phyloP scores from a whole-genome alignment of 2,329 filamentous ascomycete species.

The Cadophora gregata region DNA sequence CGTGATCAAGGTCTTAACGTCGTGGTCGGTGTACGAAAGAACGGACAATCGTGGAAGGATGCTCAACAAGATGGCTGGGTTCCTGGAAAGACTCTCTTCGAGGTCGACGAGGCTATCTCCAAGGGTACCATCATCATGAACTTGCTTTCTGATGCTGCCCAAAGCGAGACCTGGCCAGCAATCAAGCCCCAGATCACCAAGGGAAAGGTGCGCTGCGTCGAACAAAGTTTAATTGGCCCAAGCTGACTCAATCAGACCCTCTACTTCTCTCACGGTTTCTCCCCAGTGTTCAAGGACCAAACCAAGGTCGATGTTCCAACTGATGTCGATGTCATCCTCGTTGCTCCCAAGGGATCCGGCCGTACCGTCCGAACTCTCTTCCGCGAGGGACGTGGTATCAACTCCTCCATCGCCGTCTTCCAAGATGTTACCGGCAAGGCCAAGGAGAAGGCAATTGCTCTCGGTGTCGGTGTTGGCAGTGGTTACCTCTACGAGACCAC shows the following conservation, averaged over 20 bases:
- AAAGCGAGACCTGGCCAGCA: constrained; percentile 97
- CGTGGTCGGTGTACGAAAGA: constrained; percentile 98
- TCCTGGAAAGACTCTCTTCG: constrained; percentile 97
- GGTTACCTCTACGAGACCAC: constrained; percentile 99
- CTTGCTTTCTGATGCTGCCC: constrained; percentile 95
- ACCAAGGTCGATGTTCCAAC: constrained; percentile 97
- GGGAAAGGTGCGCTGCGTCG: constrained; percentile 77
- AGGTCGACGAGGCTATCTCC: constrained; percentile 94
- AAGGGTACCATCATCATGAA: constrained; percentile 98
- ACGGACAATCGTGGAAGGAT: constrained; percentile 98
- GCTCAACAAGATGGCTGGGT: constrained; percentile 97
- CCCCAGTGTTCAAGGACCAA: constrained; percentile 98
- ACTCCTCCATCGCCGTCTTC: constrained; percentile 98
- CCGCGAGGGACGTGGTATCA: constrained; percentile 99
- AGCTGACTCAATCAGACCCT: constrained; percentile 70
- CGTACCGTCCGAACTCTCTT: constrained; percentile 98
- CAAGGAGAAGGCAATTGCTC: constrained; percentile 95
- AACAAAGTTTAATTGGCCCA: constrained; percentile 13
- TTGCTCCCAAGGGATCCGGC: constrained; percentile 98
- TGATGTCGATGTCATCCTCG: constrained; percentile 98
- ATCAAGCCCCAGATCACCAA: constrained; percentile 98
- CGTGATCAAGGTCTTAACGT: constrained; percentile 99
- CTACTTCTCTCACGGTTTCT: constrained; percentile 99
- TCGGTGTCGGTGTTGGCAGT: constrained; percentile 95
- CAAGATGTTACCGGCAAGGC: constrained; percentile 98